Conservation (phyloP, 495 filamentous ascomycete genomes). For the Penicillium silybi region DNA sequence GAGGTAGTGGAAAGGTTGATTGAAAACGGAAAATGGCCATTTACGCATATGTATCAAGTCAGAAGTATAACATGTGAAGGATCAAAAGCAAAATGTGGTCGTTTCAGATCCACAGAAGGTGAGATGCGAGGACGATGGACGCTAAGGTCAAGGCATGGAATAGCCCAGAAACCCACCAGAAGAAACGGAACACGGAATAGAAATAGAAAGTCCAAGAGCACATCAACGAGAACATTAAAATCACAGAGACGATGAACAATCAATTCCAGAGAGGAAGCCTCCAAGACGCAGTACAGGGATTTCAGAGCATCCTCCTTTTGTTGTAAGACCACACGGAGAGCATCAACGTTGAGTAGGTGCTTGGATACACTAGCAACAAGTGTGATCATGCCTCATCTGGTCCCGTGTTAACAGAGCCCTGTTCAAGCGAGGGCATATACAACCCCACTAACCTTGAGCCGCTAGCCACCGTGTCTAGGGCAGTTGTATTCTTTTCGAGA, state of each 20-base stretch:
- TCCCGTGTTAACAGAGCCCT: neutral
- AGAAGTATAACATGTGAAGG: neutral
- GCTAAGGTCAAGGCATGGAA: neutral
- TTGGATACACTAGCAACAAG: neutral
- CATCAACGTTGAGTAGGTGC: neutral
- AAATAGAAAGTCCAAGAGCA: neutral
- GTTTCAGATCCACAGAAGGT: neutral
- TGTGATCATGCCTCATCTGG: neutral
- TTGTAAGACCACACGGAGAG: neutral
- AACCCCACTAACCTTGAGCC: slow-evolving; percentile 5
- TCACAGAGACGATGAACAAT: neutral
- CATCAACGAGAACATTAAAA: neutral
- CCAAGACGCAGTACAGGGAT: neutral
- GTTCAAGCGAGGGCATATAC: neutral
- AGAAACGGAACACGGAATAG: neutral
- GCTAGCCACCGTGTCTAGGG: slow-evolving; percentile 34
- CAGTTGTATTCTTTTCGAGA: slow-evolving; percentile 36
- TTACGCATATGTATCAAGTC: neutral
- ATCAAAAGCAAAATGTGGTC: too few species aligned
- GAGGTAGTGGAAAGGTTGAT: neutral
- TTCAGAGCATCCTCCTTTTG: neutral
- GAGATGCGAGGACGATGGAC: neutral
- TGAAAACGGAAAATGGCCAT: neutral
- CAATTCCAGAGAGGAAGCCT: neutral
- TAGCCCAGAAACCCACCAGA: neutral